Evolutionary conservation across 169 alveolate genomes (phyloP), one percentile per base, ranked within the genome.

Genomic region (Sarcocystis neurona): DNA sequence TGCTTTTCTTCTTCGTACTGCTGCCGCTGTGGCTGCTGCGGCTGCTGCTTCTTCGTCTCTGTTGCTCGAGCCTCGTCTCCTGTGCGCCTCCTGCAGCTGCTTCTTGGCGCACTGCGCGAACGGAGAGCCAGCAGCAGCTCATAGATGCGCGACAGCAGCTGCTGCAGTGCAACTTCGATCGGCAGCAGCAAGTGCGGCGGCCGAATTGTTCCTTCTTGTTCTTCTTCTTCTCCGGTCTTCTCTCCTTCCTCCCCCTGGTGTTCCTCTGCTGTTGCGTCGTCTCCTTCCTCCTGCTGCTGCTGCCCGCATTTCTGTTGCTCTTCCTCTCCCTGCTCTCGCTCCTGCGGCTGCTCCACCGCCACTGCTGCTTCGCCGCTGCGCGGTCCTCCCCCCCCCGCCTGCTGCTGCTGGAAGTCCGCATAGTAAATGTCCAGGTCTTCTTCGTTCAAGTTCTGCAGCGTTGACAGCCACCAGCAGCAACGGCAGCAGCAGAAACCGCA

Each of bases 211-310:
- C n/a, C n/a, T n/a, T n/a, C n/a, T n/a, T n/a, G n/a, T n/a, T n/a
- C n/a, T n/a, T n/a, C n/a, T n/a, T n/a, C n/a, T n/a, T n/a, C 66
- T 15, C 23, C 66, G 30, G 66, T 53, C 12, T 23, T 53, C 66
- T 53, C 23, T 53, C 30, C 66, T 53, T 53, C 23, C 66, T 23
- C 23, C 66, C 23, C 66, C 66, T 53, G 66, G 23, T 15, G 66
- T 53, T 53, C 66, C 66, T 53, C 66, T 53, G 30, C 66, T 53
- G n/a, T n/a, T n/a, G n/a, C n/a, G n/a, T n/a, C n/a, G n/a, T 53
- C 66, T 53, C 66, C 66, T 53, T 23, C 66, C 30, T 53, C 66
- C 30, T 53, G 30, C 12, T 53, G 66, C 23, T 23, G 30, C 23
- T 53, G 12, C 23, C 12, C 23, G 66, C 23, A 12, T 15, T 53